phyloP scores from a whole-genome alignment of 805 yeast species.

The Ogataea methanolica region DNA sequence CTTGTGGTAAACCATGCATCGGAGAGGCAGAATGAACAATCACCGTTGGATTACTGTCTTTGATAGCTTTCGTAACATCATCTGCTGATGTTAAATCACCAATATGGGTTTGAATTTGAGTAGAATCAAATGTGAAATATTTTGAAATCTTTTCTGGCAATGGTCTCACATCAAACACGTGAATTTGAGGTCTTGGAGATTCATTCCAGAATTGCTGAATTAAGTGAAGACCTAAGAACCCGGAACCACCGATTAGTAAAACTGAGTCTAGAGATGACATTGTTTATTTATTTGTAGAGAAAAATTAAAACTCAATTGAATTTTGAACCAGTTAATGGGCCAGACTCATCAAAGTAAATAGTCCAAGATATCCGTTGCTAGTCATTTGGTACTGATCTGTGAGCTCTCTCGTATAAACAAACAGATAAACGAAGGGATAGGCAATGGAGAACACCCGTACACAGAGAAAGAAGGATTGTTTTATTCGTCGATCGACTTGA shows the following conservation, averaged over 20 bases:
- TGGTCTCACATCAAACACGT: slow-evolving; percentile 89
- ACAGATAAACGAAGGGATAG: too few species aligned
- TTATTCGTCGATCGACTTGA: too few species aligned
- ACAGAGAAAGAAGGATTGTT: too few species aligned
- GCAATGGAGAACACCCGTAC: too few species aligned
- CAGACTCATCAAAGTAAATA: neutral
- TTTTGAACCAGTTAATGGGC: neutral
- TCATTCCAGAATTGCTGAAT: slow-evolving; percentile 75
- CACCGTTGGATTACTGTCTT: slow-evolving; percentile 56
- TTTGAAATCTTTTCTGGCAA: slow-evolving; percentile 67
- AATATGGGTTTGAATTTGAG: slow-evolving; percentile 53
- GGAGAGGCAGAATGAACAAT: slow-evolving; percentile 97
- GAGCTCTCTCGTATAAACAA: too few species aligned
- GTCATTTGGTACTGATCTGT: too few species aligned
- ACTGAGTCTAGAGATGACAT: slow-evolving; percentile 44
- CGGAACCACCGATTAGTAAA: slow-evolving; percentile 91
- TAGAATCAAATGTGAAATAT: slow-evolving; percentile 69
- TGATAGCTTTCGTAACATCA: slow-evolving; percentile 64
- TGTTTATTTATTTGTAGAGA: slow-evolving; percentile 5
- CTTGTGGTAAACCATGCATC: slow-evolving; percentile 80
- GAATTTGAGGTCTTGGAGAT: slow-evolving; percentile 65
- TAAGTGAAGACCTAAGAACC: slow-evolving; percentile 88
- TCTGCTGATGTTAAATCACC: slow-evolving; percentile 80
- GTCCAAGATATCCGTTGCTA: too few species aligned
- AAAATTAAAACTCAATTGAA: neutral